Conservation (phyloP, 208 protist species). For the Wallacemonas sp. region DNA sequence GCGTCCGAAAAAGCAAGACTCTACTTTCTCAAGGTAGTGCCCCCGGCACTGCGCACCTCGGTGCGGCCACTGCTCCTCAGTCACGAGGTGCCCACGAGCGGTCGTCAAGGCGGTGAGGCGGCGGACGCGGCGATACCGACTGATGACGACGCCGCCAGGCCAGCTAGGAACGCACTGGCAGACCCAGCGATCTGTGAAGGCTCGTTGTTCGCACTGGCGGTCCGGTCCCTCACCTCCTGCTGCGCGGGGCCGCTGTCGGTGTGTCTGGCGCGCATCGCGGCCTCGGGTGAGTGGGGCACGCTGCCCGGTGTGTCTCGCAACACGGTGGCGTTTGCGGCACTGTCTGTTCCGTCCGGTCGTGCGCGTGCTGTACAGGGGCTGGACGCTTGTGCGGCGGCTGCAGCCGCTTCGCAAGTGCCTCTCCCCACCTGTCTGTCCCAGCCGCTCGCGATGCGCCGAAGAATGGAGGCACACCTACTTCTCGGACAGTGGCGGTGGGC, state of each 20-base stretch:
- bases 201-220: no score
- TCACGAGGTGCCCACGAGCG: no score
- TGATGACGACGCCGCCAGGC: no score
- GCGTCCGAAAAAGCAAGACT: slow-evolving; percentile 32
- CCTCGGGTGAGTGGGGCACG: slow-evolving; percentile 18
- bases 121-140: no score
- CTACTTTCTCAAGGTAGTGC: slow-evolving; percentile 66
- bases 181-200: no score
- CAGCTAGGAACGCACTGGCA: no score
- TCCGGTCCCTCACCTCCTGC: no score
- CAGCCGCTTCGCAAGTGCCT: no score
- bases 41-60: slow-evolving; percentile 31
- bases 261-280: slow-evolving; percentile 10
- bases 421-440: slow-evolving; percentile 10
- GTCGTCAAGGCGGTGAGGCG: not conserved
- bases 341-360: not conserved
- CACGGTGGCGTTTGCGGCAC: slow-evolving; percentile 10
- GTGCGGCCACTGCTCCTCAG: no score
- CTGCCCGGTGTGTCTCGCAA: slow-evolving; percentile 18
- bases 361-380: not conserved
- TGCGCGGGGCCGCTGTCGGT: not conserved
- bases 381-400: no score
- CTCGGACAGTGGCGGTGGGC: slow-evolving; percentile 26
- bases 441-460: slow-evolving; percentile 2
- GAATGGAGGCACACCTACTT: slow-evolving; percentile 19